Evolutionary conservation across 176 grass and related monocot species (phyloP).

Genomic region (Luzula sylvatica): DNA sequence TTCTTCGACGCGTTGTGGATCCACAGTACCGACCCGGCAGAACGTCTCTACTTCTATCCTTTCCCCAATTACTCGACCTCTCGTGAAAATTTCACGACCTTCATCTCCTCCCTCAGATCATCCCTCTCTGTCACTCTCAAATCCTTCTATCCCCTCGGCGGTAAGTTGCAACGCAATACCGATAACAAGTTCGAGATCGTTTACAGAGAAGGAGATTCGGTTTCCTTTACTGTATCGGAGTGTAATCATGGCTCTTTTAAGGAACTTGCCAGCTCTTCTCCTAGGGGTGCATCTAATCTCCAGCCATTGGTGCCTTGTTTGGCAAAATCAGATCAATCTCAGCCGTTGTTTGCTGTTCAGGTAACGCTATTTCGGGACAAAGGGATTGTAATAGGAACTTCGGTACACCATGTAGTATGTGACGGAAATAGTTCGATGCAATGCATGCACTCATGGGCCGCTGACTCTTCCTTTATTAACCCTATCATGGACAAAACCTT

Average conservation of each 20-base stretch:
- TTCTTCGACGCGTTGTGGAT: slow-evolving; percentile 8
- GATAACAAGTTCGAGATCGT: not conserved
- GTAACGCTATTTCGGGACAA: not conserved
- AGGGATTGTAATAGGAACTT: not conserved
- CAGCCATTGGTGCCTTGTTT: not conserved
- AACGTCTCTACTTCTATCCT: slow-evolving; percentile 23
- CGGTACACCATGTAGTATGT: not conserved
- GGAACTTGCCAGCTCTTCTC: not conserved
- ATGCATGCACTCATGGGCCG: not conserved
- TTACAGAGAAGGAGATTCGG: slow-evolving; percentile 15
- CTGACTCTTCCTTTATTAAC: not conserved
- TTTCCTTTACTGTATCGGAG: slow-evolving; percentile 9
- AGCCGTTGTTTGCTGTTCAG: not conserved
- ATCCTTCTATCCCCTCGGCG: slow-evolving; percentile 10
- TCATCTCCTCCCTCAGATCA: slow-evolving; percentile 7
- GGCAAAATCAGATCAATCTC: not conserved
- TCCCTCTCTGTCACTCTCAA: slow-evolving; percentile 18
- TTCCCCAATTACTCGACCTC: not conserved
- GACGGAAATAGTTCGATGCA: slow-evolving; percentile 6
- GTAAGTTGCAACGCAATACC: not conserved
- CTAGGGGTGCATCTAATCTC: not conserved
- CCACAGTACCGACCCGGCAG: not conserved
- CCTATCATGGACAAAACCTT: not conserved
- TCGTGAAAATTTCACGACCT: not conserved
- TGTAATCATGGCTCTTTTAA: not conserved